These are phyloP conservation scores for Platanthera guangdongensis DNA, from an alignment of 106 monocot genomes.

Conservation along the genomic window DNA sequence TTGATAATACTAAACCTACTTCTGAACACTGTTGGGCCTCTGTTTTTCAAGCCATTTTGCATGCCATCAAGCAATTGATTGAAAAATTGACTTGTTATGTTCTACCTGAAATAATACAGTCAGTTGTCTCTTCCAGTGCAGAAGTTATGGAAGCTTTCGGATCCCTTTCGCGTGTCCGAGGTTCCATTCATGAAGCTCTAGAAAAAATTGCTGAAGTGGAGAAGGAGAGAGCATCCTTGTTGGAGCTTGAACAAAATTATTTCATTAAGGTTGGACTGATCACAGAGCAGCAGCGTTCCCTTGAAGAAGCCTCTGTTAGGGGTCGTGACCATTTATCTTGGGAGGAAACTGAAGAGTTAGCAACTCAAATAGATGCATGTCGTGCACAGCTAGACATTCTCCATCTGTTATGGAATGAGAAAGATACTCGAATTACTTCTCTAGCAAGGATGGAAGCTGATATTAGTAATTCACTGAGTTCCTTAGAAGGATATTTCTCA, in stretches of 20 bases:
- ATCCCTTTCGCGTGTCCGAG: slow-evolving; percentile 77
- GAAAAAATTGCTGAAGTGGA: slow-evolving; percentile 75
- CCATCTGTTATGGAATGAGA: slow-evolving; percentile 76
- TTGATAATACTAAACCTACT: slow-evolving; percentile 15
- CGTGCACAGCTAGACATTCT: slow-evolving; percentile 78
- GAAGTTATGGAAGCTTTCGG: slow-evolving; percentile 92
- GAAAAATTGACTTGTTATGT: slow-evolving; percentile 57
- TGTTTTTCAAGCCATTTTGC: slow-evolving; percentile 45
- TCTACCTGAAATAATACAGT: slow-evolving; percentile 74
- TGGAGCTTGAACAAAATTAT: slow-evolving; percentile 83
- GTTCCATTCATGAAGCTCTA: slow-evolving; percentile 72
- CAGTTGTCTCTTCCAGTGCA: slow-evolving; percentile 51
- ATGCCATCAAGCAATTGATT: slow-evolving; percentile 35
- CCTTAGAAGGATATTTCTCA: slow-evolving; percentile 56
- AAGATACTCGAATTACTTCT: slow-evolving; percentile 48
- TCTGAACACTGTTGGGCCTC: slow-evolving; percentile 52
- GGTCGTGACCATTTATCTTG: slow-evolving; percentile 87
- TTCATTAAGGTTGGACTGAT: slow-evolving; percentile 69
- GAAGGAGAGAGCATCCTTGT: slow-evolving; percentile 61
- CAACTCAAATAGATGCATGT: slow-evolving; percentile 85
- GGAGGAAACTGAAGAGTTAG: slow-evolving; percentile 99
- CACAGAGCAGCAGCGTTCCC: slow-evolving; percentile 68
- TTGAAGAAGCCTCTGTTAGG: slow-evolving; percentile 69
- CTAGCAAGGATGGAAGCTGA: slow-evolving; percentile 57
- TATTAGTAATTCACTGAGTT: slow-evolving; percentile 48